Evolutionary conservation across 2,329 filamentous ascomycete species (phyloP).

Genomic region (Pyrenophora seminiperda): DNA sequence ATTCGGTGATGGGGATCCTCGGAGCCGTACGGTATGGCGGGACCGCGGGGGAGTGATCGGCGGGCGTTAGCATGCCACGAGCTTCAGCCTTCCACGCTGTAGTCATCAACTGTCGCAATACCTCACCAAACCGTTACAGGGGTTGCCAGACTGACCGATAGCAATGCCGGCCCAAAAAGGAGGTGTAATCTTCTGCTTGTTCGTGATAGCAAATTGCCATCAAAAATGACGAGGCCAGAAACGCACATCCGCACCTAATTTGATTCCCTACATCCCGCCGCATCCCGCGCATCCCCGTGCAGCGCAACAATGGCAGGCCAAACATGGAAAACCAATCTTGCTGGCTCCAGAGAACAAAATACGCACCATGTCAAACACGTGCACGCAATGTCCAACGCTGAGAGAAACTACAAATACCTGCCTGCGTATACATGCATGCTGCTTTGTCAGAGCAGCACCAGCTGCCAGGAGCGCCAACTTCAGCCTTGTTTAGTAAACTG

Average conservation of each 20-base stretch:
- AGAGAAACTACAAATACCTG: slow-evolving; percentile 3
- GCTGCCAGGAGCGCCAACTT: slow-evolving; percentile 2
- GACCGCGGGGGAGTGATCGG: slow-evolving; percentile 28
- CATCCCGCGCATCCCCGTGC: not conserved
- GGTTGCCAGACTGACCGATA: not conserved
- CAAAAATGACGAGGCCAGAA: not conserved
- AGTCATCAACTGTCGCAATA: not conserved
- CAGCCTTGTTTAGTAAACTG: slow-evolving; percentile 10
- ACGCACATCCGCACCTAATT: not conserved
- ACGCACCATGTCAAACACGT: not conserved
- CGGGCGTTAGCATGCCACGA: slow-evolving; percentile 6
- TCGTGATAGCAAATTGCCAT: not conserved
- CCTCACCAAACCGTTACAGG: not conserved
- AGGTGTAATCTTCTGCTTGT: not conserved
- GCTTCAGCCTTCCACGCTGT: not conserved
- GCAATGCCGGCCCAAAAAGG: not conserved
- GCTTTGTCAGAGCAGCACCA: slow-evolving; percentile 13
- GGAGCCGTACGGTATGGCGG: slow-evolving; percentile 17
- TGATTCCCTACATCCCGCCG: not conserved
- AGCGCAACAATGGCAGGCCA: no score
- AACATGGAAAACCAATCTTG: no score
- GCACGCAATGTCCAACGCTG: slow-evolving; percentile 4
- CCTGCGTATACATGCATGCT: not conserved
- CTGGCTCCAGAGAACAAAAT: not conserved
- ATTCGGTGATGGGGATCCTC: slow-evolving; percentile 19